Base-by-base conservation (phyloP, 2,329 filamentous ascomycete species). In the Botrytis paeoniae region DNA sequence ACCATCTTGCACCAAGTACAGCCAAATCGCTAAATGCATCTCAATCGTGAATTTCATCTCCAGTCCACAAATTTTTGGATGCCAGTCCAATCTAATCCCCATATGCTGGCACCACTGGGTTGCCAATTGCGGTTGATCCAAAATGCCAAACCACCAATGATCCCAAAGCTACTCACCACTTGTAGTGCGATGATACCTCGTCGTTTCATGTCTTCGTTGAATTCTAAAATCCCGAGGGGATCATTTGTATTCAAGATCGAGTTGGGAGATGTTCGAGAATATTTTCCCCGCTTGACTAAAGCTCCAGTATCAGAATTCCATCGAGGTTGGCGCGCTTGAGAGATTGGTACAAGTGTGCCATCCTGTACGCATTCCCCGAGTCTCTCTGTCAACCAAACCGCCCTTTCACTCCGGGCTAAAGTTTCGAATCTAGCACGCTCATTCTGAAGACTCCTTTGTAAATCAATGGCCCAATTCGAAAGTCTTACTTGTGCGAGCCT, bases 391-490 rank as follows among this genome's bases (percentile, higher is more conserved):
- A 93, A 84, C 92, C 92, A 94, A 41, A 89, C 84, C 5, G 90
- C 89, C 51, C 91, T 84, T 80, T 94, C 89, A 35, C 85, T 87
- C 35, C 86, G 85, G 6, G 88, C 86, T 0, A 93, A 83, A 12
- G 86, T 84, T 74, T 92, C 89, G 75, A 91, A 95, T 76, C 89
- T 85, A 41, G 88, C 87, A n/a, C 90, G 87, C 80, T 96, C 93
- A 73, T 91, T 91, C 41, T 89, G 87, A 1, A 96, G 84, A 78
- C 91, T 93, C 72, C 89, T 88, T 80, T 97, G 93, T 0, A 97
- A 85, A 77, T 96, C 92, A 12, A 89, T 87, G 0, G 94, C 93
- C 94, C 94, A 97, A 79, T 92, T 92, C 2, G 91, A 92, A 29
- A 97, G 85, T 10, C 91, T 87, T n/a, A 95, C 86, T 76, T 91